These are phyloP conservation scores for Phytophthora sp. DNA, from an alignment of 352 stramenopile genomes.

Conservation along the genomic window DNA sequence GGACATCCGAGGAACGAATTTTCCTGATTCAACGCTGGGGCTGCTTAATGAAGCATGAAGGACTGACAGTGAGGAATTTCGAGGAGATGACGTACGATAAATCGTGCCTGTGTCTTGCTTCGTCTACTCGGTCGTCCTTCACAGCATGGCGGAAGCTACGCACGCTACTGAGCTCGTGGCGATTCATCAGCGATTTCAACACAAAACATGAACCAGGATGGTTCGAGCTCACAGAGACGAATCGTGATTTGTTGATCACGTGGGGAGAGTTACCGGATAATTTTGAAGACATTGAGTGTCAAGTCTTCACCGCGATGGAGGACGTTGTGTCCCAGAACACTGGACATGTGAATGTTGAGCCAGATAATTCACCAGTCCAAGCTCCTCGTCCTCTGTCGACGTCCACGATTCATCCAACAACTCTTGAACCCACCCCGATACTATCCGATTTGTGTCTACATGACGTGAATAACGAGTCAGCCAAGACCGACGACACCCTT, in stretches of 20 bases:
- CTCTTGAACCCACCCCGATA: background rate
- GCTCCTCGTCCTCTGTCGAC: background rate
- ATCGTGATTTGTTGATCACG: conserved; percentile 15
- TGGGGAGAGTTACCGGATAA: conserved; percentile 24
- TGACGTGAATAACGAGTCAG: conserved; percentile 2
- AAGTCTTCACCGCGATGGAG: conserved; percentile 28
- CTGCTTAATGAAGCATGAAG: conserved; percentile 13
- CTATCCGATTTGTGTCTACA: conserved; percentile 7
- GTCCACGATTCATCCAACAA: background rate
- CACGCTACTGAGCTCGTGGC: conserved; percentile 23
- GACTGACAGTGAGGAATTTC: conserved; percentile 13
- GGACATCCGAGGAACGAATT: conserved; percentile 22
- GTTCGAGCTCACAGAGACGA: conserved; percentile 27
- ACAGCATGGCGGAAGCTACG: conserved; percentile 24
- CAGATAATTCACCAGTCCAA: background rate
- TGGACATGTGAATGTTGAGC: background rate
- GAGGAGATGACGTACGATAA: conserved; percentile 7
- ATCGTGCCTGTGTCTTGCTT: conserved; percentile 4
- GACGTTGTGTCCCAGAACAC: background rate
- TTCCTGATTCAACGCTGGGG: conserved; percentile 11
- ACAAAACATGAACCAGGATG: conserved; percentile 22
- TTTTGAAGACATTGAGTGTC: conserved; percentile 28
- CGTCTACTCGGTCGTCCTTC: conserved; percentile 12
- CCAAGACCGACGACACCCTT: conserved; percentile 10
- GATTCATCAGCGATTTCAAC: conserved; percentile 29